Conservation (phyloP, 2,329 filamentous ascomycete genomes). For the Aspergillus sp. region DNA sequence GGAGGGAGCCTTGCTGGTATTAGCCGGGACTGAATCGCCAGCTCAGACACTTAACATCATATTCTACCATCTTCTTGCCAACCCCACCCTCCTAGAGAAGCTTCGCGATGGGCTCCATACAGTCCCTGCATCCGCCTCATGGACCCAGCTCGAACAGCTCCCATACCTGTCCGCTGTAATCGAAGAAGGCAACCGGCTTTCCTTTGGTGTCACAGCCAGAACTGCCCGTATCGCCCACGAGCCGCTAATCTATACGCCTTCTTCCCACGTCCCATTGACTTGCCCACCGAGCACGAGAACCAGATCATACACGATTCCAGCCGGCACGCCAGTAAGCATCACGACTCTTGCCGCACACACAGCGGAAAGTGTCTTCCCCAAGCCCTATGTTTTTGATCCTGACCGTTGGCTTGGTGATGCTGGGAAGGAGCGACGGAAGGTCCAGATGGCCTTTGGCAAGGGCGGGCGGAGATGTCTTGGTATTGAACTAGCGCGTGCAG, state of each 20-base stretch:
- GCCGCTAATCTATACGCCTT: slow-evolving; percentile 20
- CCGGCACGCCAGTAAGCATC: slow-evolving; percentile 42
- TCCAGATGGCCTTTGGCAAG: slow-evolving; percentile 47
- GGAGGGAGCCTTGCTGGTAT: slow-evolving; percentile 33
- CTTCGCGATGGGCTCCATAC: slow-evolving; percentile 27
- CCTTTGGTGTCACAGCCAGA: slow-evolving; percentile 45
- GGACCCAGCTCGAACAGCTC: slow-evolving; percentile 39
- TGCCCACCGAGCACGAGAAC: not conserved
- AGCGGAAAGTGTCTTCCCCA: slow-evolving; percentile 18
- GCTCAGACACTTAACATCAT: slow-evolving; percentile 30
- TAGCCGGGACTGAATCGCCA: slow-evolving; percentile 34
- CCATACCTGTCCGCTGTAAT: slow-evolving; percentile 43
- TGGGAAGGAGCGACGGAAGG: slow-evolving; percentile 41
- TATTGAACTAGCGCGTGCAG: slow-evolving; percentile 41
- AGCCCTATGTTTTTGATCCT: slow-evolving; percentile 36
- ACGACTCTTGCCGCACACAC: slow-evolving; percentile 40
- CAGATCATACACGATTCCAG: slow-evolving; percentile 29
- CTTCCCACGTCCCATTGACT: slow-evolving; percentile 21
- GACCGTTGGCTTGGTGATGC: slow-evolving; percentile 46
- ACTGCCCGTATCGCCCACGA: slow-evolving; percentile 34
- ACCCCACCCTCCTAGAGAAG: slow-evolving; percentile 20
- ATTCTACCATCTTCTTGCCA: slow-evolving; percentile 27
- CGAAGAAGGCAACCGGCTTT: slow-evolving; percentile 38
- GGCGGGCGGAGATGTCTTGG: slow-evolving; percentile 51
- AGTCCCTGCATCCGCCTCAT: slow-evolving; percentile 16